Evolutionary conservation across 2,329 filamentous ascomycete species (phyloP), one percentile per base, ranked within the genome.

Genomic region (Ambrosiella cleistominuta): DNA sequence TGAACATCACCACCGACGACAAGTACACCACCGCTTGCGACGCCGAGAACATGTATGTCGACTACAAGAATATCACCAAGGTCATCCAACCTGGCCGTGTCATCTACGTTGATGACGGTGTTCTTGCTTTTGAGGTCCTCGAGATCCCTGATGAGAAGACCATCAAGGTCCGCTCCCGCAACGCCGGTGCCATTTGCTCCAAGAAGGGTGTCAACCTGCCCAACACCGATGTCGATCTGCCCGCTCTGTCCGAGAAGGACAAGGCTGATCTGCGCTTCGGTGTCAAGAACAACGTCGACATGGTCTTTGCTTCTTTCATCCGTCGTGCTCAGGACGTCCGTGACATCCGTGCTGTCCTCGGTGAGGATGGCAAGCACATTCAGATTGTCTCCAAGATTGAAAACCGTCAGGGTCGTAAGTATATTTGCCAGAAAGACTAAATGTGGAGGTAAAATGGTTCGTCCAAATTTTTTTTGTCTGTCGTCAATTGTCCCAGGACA

Each of bases 341-440:
- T 65, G 82, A 90, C 67, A 98, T 98, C 71, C 91, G 93, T 65
- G 80, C 85, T 64, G 85, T 97, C 62, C 83, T 98, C 56, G 93
- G 93, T 62, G 80, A 88, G 68, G 86, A 94, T 50, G 93, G 93
- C 72, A 88, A 86, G 75, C 84, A 95, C 72, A 96, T 98, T 68
- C 91, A 98, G 78, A 95, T 98, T 75, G 97, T 98, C 70, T 86
- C 93, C 80, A 98, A 98, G 85, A 95, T 98, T 66, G 93, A 98
- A 82, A 98, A 98, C 79, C 88, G 95, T 73, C 93, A 98, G 75
- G 93, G 93, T 74, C 86, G 60, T 47, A 59, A 61, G 52, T 62
- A 17, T 42, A 36, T 49, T 54, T 39, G 13, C 15, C 37, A n/a
- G n/a, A n/a, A 15, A 13, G n/a, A 15, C 13, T 17, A n/a, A n/a